Conservation (phyloP, 2,329 filamentous ascomycete species). For the Clarireedia homoeocarpa region DNA sequence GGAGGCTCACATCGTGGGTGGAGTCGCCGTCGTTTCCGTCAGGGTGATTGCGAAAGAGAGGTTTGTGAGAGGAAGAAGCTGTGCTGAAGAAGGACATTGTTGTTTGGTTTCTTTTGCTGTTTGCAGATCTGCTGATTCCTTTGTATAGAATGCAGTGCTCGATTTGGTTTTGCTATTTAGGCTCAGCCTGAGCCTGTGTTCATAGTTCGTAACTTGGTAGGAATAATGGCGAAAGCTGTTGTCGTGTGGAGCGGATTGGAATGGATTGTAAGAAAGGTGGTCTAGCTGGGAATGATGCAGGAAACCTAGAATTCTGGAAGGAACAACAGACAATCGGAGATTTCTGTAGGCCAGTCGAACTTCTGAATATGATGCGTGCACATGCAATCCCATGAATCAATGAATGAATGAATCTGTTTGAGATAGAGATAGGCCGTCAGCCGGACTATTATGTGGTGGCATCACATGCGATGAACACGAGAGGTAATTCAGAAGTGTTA, state of each 20-base stretch:
- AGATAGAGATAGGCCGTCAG: not conserved
- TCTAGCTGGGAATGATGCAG: not conserved
- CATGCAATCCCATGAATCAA: not conserved
- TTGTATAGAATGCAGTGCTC: not conserved
- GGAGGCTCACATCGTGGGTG: not conserved
- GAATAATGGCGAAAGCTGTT: not conserved
- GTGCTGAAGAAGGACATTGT: conserved; percentile 1
- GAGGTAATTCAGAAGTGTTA: not conserved
- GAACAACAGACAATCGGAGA: not conserved
- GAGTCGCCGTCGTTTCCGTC: not conserved
- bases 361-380: not conserved
- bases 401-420: not conserved
- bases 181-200: too few relatives aligned
- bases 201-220: not conserved
- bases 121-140: not conserved
- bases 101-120: not conserved
- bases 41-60: not conserved
- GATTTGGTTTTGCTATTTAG: not conserved
- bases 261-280: not conserved
- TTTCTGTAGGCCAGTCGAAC: too few relatives aligned
- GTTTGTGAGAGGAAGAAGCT: too few relatives aligned
- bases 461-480: conserved; percentile 6
- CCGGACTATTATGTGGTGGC: not conserved
- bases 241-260: not conserved
- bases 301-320: not conserved